Base-by-base conservation (phyloP, 345 rosid species). In the Turritis glabra region DNA sequence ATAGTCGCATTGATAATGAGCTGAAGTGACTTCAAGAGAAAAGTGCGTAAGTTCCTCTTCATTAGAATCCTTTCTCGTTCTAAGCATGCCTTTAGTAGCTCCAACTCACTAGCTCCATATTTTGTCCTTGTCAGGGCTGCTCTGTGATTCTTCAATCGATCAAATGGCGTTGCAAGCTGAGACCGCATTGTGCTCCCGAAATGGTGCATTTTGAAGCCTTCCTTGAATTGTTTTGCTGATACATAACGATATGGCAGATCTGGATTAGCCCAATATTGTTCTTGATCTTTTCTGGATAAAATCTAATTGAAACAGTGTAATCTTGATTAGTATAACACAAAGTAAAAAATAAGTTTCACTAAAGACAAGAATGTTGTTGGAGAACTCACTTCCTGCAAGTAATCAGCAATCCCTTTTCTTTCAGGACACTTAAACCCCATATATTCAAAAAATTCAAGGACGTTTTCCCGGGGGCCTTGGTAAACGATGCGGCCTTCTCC, bases 351-450 rank as follows among this genome's bases (percentile, higher is more conserved):
- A 38, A 11, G 21, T 60, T 40, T 69, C 15, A 40, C 3, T 1
- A n/a, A n/a, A 56, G 25, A 23, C 8, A 43, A 33, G 22, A 48
- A 17, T 22, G 26, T 8, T 46, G 35, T 40, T 30, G 10, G 5
- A 48, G 30, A 72, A 38, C 92, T 62, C 71, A 89, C 97, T 80
- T 91, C 97, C 59, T 90, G 97, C 61, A 90, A 77, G 84, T 87
- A 90, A 73, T 89, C 97, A 38, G 95, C 95, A 9, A 77, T 80
- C 3, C 87, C 95, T 84, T 91, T 91, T 78, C 97, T 83, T 61
- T 80, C 80, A 21, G 94, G 94, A 77, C 97, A 90, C 57, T 69
- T 82, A 78, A 90, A 89, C 47, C 97, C 95, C 89, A 84, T 75
- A 4, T 73, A 67, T 47, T 85, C 85, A 12, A 89, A 90, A 55